phyloP scores from a whole-genome alignment of 345 rosid species.

The Garcia nutans region DNA sequence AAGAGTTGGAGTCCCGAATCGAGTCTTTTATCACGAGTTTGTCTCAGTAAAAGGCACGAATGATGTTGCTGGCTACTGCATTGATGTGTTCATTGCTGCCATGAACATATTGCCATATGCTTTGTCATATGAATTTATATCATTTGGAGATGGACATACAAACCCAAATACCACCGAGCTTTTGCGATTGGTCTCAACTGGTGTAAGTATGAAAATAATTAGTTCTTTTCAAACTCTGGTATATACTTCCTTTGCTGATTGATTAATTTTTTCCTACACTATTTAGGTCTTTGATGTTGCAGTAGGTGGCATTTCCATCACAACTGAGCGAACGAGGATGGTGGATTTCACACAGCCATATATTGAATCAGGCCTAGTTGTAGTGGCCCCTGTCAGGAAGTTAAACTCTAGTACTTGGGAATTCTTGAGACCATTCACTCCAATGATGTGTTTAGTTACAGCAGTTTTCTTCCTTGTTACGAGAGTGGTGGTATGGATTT shows the following conservation, averaged over 20 bases:
- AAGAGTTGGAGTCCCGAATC: conserved; percentile 71
- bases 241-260: neutral
- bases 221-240: neutral
- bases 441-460: conserved; percentile 23
- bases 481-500: conserved; percentile 27
- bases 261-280: neutral
- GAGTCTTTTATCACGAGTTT: conserved; percentile 57
- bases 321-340: conserved; percentile 23
- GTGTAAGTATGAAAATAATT: conserved; percentile 20
- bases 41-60: conserved; percentile 50
- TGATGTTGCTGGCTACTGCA: conserved; percentile 68
- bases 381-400: conserved; percentile 30
- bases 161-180: conserved; percentile 29
- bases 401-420: conserved; percentile 25
- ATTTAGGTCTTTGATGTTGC: conserved; percentile 24
- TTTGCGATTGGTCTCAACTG: conserved; percentile 19
- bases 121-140: conserved; percentile 57
- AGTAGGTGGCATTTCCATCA: conserved; percentile 27
- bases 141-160: conserved; percentile 42
- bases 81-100: conserved; percentile 78
- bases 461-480: conserved; percentile 20
- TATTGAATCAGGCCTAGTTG: conserved; percentile 29
- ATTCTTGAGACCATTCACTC: conserved; percentile 28
- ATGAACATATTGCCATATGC: conserved; percentile 82
- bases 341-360: conserved; percentile 32